phyloP scores from a whole-genome alignment of 163 green algal species.

The Scenedesmus sp. region DNA sequence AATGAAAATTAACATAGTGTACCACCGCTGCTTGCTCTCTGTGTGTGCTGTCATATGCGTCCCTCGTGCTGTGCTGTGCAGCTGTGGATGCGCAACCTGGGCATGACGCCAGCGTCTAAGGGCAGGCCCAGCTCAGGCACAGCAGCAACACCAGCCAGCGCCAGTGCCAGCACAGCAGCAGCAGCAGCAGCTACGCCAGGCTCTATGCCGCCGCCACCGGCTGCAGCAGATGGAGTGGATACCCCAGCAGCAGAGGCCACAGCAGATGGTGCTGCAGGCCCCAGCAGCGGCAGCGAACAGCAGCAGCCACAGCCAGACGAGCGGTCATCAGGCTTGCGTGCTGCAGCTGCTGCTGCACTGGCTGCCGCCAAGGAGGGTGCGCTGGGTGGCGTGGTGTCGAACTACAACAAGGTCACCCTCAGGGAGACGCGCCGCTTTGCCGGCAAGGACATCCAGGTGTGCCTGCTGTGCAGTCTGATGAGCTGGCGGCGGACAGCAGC shows the following conservation, averaged over 20 bases:
- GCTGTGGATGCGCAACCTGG: conserved; percentile 75
- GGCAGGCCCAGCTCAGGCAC: conserved; percentile 29
- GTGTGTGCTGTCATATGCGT: background rate
- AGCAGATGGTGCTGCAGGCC: background rate
- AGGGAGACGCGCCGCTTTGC: conserved; percentile 87
- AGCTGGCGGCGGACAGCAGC: background rate
- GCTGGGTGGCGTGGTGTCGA: conserved; percentile 31
- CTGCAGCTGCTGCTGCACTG: conserved; percentile 46
- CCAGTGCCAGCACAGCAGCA: conserved; percentile 27
- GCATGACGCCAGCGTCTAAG: conserved; percentile 44
- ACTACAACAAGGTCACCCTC: conserved; percentile 65
- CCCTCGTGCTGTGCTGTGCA: conserved; percentile 41
- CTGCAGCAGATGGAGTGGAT: conserved; percentile 39
- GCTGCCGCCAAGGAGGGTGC: conserved; percentile 56
- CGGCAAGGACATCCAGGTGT: conserved; percentile 85
- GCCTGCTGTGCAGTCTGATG: no score
- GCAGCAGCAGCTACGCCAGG: conserved; percentile 23
- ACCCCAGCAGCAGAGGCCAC: conserved; percentile 33
- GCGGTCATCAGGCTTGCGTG: background rate
- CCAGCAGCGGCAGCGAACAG: conserved; percentile 27
- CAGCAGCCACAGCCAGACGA: background rate
- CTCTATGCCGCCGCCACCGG: background rate
- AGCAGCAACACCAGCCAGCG: conserved; percentile 26
- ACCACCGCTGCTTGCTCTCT: background rate
- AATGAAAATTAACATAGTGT: no score